phyloP scores from a whole-genome alignment of 768 basidiomycete species.

The Lepiota venenata region DNA sequence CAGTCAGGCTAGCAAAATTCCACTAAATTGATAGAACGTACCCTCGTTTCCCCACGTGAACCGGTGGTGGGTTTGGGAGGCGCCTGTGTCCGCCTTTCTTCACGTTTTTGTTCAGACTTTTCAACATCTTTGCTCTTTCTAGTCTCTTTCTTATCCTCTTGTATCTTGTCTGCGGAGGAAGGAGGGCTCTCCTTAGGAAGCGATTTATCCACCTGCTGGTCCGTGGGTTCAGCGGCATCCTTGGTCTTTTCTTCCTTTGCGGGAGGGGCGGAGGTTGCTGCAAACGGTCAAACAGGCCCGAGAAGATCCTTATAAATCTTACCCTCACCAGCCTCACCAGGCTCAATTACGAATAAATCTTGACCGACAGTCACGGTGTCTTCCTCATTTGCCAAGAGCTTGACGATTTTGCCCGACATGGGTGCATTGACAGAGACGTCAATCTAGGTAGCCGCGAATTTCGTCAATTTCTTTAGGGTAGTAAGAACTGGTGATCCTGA shows the following conservation, averaged over 20 bases:
- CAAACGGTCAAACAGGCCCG: no score
- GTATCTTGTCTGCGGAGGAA: slow-evolving; percentile 27
- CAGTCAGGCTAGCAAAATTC: neutral
- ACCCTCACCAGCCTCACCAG: slow-evolving; percentile 62
- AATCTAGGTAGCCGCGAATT: slow-evolving; percentile 51
- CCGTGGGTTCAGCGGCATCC: slow-evolving; percentile 42
- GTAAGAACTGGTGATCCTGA: slow-evolving; percentile 27
- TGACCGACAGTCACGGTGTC: slow-evolving; percentile 94
- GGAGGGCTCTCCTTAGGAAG: slow-evolving; percentile 42
- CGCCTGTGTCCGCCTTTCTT: slow-evolving; percentile 31
- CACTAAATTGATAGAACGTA: slow-evolving; percentile 27
- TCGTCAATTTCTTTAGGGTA: neutral
- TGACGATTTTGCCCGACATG: slow-evolving; percentile 79
- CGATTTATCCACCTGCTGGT: slow-evolving; percentile 46
- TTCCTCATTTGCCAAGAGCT: slow-evolving; percentile 86
- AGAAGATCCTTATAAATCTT: slow-evolving; percentile 18
- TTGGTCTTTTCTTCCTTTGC: slow-evolving; percentile 32
- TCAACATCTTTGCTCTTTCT: slow-evolving; percentile 30
- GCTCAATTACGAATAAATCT: slow-evolving; percentile 89
- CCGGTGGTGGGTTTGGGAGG: slow-evolving; percentile 35
- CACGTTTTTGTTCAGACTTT: slow-evolving; percentile 25
- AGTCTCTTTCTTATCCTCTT: slow-evolving; percentile 16
- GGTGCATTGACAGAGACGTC: slow-evolving; percentile 97
- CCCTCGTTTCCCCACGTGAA: slow-evolving; percentile 82
- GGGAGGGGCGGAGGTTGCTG: slow-evolving; percentile 24